Evolutionary conservation across 805 yeast genomes (phyloP), one percentile per base, ranked within the genome.

Genomic region (Pichia kluyveri): DNA sequence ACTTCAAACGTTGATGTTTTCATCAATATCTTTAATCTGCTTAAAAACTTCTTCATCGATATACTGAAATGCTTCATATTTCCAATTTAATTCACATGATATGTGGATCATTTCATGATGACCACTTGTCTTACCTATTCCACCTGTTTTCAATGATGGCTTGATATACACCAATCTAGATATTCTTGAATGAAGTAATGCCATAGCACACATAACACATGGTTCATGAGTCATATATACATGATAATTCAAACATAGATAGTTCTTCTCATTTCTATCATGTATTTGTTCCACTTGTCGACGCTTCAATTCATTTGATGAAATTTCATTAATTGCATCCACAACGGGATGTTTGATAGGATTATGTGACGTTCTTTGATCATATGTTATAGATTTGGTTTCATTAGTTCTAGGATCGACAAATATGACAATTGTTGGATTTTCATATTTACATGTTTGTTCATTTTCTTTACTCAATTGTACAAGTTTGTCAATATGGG

Each of bases 171-270:
- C 67, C 34, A 91, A 67, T 45, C 88, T 70, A 15, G 79, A 74
- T 0, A 93, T 75, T 43, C 99, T 71, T 1, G 98, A 91, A 61
- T 93, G 99, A 11, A 90, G 82, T 39, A 93, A 69, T 0, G 98
- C 98, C 99, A 93, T 93, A 8, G 86, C 69, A 60, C 99, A 93
- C 97, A 91, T 93, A 0, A 87, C 77, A 59, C 99, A 93, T 0
- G 99, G 99, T 63, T 93, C 99, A 61, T 89, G 96, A 0, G 96
- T 84, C 1, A 95, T 85, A 60, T 85, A 88, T 0, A 93, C 88
- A 51, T 86, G 81, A 54, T 80, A 73, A 46, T 82, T 77, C 36
- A 83, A 75, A 60, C 98, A 90, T 3, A 93, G 71, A 59, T 93
- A 93, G 31, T 57, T 54, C 51, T 64, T 57, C 3, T 48, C 44